Conservation (phyloP, 2,329 filamentous ascomycete genomes). For the Dactylellina haptotyla region DNA sequence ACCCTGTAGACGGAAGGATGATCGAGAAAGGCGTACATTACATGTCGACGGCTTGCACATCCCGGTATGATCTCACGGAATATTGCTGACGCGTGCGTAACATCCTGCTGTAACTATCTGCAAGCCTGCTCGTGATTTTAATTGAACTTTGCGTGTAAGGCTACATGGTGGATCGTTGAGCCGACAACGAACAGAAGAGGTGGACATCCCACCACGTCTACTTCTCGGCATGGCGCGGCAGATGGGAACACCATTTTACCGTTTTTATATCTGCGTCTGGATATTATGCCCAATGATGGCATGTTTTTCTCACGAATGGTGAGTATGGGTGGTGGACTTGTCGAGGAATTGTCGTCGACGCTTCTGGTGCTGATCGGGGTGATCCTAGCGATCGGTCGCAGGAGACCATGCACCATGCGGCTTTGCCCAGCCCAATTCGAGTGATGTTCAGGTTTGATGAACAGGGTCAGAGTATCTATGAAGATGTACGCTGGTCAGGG, state of each 20-base stretch:
- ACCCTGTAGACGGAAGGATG: slow-evolving; percentile 22
- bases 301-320: background rate
- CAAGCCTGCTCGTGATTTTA: slow-evolving; percentile 12
- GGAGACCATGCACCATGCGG: slow-evolving; percentile 27
- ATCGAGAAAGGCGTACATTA: background rate
- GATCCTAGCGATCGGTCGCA: slow-evolving; percentile 35
- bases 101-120: slow-evolving; percentile 21
- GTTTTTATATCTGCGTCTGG: background rate
- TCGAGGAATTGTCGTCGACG: slow-evolving; percentile 22
- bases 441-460: slow-evolving; percentile 16
- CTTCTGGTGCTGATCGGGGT: slow-evolving; percentile 35
- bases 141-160: background rate
- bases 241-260: background rate
- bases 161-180: slow-evolving; percentile 33
- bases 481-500: slow-evolving; percentile 13
- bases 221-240: slow-evolving; percentile 50
- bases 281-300: slow-evolving; percentile 21
- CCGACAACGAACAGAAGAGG: slow-evolving; percentile 35
- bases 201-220: no score
- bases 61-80: slow-evolving; percentile 34
- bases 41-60: slow-evolving; percentile 24
- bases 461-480: slow-evolving; percentile 20
- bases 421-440: background rate
- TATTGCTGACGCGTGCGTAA: slow-evolving; percentile 32
- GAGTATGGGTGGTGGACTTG: slow-evolving; percentile 1